Evolutionary conservation across 140 eudicot genomes (phyloP), one percentile per base, ranked within the genome.

Genomic region (Anethum foeniculum): DNA sequence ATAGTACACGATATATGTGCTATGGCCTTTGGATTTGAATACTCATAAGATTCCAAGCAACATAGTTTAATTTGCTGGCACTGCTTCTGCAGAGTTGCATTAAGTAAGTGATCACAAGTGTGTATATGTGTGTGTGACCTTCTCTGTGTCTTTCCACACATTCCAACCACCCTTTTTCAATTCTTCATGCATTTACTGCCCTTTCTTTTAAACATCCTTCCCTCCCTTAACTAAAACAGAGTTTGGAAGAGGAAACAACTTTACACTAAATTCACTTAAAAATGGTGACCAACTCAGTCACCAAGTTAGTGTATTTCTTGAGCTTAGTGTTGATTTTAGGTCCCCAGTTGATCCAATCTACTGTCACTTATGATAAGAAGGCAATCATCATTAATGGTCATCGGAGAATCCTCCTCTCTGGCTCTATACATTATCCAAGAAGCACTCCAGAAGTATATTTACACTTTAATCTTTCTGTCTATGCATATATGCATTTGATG

Each of bases 391-490:
- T 94, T 43, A 89, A 94, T 89, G 98, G 97, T 34, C 87, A 88
- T 81, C 84, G 96, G 83, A 92, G 88, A 84, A 88, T 94, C 49
- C 90, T 92, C 52, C 82, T 94, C 79, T 92, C 98, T 76, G 98
- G 98, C 72, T 92, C 98, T 47, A 94, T 94, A 81, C 98, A 94
- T 89, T 94, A 94, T 77, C 98, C 98, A 48, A 92, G 98, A 92
- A 94, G 98, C 82, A 90, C 96, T 77, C 97, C 98, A 81, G 89
- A 94, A 21, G 98, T 94, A 91, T 36, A 12, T 51, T 11, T 69
- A 19, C 49, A 4, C 41, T 19, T 38, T 21, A 43, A 16, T 34
- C 32, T 52, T 28, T 62, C 44, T 5, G 15, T 44, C 62, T 77
- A 76, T 30, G 27, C 68, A 23, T 85, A 7, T 12, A 0, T 36